Evolutionary conservation across 2,329 filamentous ascomycete species (phyloP).

Genomic region (Trichothecium roseum): DNA sequence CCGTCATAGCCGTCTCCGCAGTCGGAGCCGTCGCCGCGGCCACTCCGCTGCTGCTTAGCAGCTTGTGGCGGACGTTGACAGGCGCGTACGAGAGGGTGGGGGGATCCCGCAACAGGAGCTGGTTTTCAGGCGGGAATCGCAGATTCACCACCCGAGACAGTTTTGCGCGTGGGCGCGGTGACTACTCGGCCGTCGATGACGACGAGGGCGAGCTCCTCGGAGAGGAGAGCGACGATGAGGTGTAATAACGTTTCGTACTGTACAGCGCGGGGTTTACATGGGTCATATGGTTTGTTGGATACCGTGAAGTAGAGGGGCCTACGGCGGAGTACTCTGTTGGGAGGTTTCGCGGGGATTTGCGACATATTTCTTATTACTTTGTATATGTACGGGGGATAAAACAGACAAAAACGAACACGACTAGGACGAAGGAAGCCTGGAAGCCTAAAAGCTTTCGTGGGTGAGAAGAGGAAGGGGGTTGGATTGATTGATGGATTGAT

Average conservation of each 20-base stretch:
- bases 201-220: conserved; percentile 92
- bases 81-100: conserved; percentile 40
- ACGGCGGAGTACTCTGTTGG: too few relatives aligned
- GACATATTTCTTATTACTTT: too few relatives aligned
- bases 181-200: conserved; percentile 81
- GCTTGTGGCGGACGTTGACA: conserved; percentile 57
- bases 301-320: too few relatives aligned
- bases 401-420: too few relatives aligned
- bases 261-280: too few relatives aligned
- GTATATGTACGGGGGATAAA: too few relatives aligned
- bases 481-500: too few relatives aligned
- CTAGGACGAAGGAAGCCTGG: too few relatives aligned
- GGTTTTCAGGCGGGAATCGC: conserved; percentile 46
- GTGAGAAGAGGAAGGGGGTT: too few relatives aligned
- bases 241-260: conserved; percentile 21
- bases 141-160: conserved; percentile 82
- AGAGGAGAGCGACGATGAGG: conserved; percentile 88
- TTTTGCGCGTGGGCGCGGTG: conserved; percentile 77
- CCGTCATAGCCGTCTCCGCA: conserved; percentile 63
- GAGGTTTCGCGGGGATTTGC: too few relatives aligned
- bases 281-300: too few relatives aligned
- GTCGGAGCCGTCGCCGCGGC: conserved; percentile 48
- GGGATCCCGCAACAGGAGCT: conserved; percentile 31
- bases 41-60: conserved; percentile 60
- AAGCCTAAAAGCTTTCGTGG: too few relatives aligned